Percentiles rank a stretch among this genome's conserved stretches.
Conservation (phyloP, 176 grass and related monocot species). For the Poa annua region DNA sequence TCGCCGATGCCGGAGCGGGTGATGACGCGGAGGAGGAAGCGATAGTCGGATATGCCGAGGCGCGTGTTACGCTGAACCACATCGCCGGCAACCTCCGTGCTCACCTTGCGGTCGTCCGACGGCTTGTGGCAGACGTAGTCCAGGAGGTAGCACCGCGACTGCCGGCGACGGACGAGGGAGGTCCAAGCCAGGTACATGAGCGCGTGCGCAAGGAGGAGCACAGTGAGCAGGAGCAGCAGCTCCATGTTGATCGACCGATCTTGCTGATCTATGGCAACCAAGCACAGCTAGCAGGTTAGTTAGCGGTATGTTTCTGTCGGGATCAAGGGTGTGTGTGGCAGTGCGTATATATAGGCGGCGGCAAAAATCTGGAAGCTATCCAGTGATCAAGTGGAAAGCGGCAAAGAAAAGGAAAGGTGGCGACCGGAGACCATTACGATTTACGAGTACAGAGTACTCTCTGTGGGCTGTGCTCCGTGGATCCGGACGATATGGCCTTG, state of each 20-base stretch:
- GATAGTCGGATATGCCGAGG: conserved; percentile 20
- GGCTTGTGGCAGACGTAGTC: conserved; percentile 70
- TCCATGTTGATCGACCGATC: conserved; percentile 1
- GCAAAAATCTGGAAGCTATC: background rate
- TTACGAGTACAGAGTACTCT: background rate
- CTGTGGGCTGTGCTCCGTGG: no score
- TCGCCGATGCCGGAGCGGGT: conserved; percentile 63
- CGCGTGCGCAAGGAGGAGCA: background rate
- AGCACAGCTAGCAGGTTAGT: background rate
- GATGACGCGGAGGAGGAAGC: conserved; percentile 65
- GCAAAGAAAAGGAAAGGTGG: background rate
- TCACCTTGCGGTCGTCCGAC: conserved; percentile 41
- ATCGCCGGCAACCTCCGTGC: conserved; percentile 29
- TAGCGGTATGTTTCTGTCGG: background rate
- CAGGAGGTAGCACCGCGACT: conserved; percentile 57
- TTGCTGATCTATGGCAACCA: background rate
- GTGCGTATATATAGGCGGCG: conserved; percentile 2
- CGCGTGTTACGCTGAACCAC: conserved; percentile 41
- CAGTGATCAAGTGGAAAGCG: background rate
- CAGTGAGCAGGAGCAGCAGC: background rate
- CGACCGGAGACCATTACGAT: background rate
- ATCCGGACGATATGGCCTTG: background rate
- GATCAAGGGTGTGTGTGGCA: background rate
- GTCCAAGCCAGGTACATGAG: background rate
- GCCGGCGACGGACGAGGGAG: background rate